Conservation (phyloP, 352 stramenopile species). For the Phytophthora sojae region DNA sequence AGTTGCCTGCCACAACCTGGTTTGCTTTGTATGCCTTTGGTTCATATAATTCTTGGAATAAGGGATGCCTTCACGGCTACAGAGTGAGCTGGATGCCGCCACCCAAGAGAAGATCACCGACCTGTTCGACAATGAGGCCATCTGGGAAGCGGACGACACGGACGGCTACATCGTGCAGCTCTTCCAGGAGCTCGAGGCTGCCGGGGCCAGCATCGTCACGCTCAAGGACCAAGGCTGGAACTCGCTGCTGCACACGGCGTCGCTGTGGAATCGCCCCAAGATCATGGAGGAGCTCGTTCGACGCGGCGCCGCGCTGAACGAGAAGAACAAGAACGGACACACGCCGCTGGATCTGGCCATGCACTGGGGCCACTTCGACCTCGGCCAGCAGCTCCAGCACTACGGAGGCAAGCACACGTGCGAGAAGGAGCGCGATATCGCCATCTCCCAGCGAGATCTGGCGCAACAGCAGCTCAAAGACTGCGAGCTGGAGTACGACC, state of each 20-base stretch:
- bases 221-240: constrained; percentile 55
- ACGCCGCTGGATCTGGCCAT: constrained; percentile 64
- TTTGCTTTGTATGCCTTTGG: neutral
- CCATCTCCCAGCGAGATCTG: constrained; percentile 60
- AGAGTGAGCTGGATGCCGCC: constrained; percentile 23
- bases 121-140: constrained; percentile 63
- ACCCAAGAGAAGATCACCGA: constrained; percentile 42
- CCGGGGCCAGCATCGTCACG: constrained; percentile 26
- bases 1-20: neutral
- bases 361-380: constrained; percentile 63
- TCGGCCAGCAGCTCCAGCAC: constrained; percentile 62
- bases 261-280: constrained; percentile 60
- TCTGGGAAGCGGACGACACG: constrained; percentile 66
- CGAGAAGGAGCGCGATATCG: constrained; percentile 63
- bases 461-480: constrained; percentile 45
- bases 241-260: constrained; percentile 54
- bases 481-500: constrained; percentile 44
- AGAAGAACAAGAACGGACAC: constrained; percentile 56
- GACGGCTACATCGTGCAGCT: constrained; percentile 58
- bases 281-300: constrained; percentile 64
- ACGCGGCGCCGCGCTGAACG: constrained; percentile 49
- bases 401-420: constrained; percentile 69
- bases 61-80: constrained; percentile 19
- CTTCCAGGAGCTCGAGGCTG: constrained; percentile 44
- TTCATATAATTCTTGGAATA: neutral